Percentiles rank a stretch among this genome's conserved stretches.
Conservation (phyloP, 805 yeast genomes). For the Schwanniomyces yamadae region DNA sequence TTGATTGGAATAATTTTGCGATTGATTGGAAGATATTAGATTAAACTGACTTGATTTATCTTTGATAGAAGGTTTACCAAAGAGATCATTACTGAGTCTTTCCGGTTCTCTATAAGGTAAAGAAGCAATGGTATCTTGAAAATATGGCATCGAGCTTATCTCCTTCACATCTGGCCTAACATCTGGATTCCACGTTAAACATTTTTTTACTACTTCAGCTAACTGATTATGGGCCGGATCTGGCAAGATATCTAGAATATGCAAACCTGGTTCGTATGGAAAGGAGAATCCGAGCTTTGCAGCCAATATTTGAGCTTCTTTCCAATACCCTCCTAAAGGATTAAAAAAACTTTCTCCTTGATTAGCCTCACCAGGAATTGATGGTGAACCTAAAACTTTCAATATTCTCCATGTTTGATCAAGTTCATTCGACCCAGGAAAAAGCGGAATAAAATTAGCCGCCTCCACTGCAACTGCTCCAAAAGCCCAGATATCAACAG, state of each 20-base stretch:
- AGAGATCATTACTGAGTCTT: slow-evolving; percentile 7
- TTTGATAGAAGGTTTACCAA: not conserved
- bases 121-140: slow-evolving; percentile 40
- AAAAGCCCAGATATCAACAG: slow-evolving; percentile 85
- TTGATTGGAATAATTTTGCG: slow-evolving; percentile 1
- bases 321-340: slow-evolving; percentile 76
- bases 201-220: slow-evolving; percentile 43
- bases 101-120: slow-evolving; percentile 15
- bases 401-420: slow-evolving; percentile 76
- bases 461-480: slow-evolving; percentile 76
- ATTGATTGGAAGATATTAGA: not conserved
- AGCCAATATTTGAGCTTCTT: slow-evolving; percentile 55
- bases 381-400: slow-evolving; percentile 73
- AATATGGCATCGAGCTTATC: slow-evolving; percentile 53
- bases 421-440: slow-evolving; percentile 77
- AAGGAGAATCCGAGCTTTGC: slow-evolving; percentile 53
- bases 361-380: slow-evolving; percentile 21
- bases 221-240: slow-evolving; percentile 42
- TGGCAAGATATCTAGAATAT: slow-evolving; percentile 45
- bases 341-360: slow-evolving; percentile 10
- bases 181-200: slow-evolving; percentile 80
- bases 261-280: slow-evolving; percentile 54
- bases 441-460: slow-evolving; percentile 71
- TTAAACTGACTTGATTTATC: not conserved
- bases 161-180: slow-evolving; percentile 52